Conservation (phyloP, 345 rosid species). For the Populus pruinosa region DNA sequence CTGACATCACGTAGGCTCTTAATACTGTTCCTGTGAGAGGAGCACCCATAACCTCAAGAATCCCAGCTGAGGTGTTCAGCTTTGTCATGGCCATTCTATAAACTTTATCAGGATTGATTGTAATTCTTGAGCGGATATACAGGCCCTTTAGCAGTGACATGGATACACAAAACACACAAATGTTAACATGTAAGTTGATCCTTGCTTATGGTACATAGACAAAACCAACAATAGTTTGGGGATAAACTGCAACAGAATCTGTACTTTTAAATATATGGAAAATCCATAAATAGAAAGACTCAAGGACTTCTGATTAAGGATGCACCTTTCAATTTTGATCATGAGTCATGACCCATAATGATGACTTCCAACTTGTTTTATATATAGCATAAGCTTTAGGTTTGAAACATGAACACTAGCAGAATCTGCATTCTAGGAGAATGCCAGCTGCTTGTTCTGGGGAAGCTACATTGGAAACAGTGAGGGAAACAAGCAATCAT, state of each 20-base stretch:
- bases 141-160: conserved; percentile 47
- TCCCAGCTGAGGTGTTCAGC: conserved; percentile 84
- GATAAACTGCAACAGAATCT: not conserved
- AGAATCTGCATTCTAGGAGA: not conserved
- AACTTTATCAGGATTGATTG: conserved; percentile 84
- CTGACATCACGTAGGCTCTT: conserved; percentile 98
- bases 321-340: not conserved
- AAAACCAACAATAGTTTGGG: not conserved
- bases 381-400: too few relatives aligned
- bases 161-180: conserved; percentile 7
- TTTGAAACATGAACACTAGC: not conserved
- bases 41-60: conserved; percentile 98
- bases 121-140: conserved; percentile 76
- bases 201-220: not conserved
- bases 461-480: not conserved
- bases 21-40: conserved; percentile 80
- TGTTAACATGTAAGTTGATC: not conserved
- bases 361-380: too few relatives aligned
- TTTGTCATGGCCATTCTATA: conserved; percentile 86
- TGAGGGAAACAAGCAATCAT: too few relatives aligned
- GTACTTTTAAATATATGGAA: not conserved
- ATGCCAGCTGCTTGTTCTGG: not conserved
- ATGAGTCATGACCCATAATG: not conserved
- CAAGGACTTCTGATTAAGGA: not conserved
- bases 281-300: not conserved